Base-by-base conservation (phyloP, 2,329 filamentous ascomycete species). In the Exophiala lecanii-corni region DNA sequence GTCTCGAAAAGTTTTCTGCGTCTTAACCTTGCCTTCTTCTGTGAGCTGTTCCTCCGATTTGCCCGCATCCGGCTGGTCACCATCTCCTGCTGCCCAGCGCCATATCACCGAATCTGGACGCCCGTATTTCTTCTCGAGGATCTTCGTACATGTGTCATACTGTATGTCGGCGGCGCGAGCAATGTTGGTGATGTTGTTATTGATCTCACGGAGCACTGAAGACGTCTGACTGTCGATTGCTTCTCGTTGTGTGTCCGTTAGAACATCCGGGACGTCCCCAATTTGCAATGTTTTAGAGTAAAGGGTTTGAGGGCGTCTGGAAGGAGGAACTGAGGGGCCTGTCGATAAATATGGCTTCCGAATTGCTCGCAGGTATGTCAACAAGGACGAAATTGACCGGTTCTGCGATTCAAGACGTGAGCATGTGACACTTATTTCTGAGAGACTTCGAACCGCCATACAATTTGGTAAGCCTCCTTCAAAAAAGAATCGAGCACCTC, bases 401-500 rank as follows among this genome's bases (percentile, higher is more conserved):
- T 94, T 92, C 89, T 94, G 59, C 13, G 33, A 15, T 13, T 19
- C 10, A 21, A 57, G 46, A 59, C 58, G 52, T 62, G 57, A 53
- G 51, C 43, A 43, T 43, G 31, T 28, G 42, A 43, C 35, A 39
- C 43, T 13, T 34, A 12, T 13, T 32, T 42, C 28, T 34, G 12
- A 41, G 39, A 19, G 28, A 16, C 30, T n/a, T 5, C 28, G 18
- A 37, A 23, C 9, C 50, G 38, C 64, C 76, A 59, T 70, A 94
- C 89, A 64, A 97, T 96, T 62, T 84, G 80, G 67, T 94, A 92
- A 40, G 92, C 92, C 67, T 97, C 91, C 61, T 91, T 89, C 23
- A 97, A 72, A 62, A 97, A 98, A 57, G 85, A 84, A 62, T 96
- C 86, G 38, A 92, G 76, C 2, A 59, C 62, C 44, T 63, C 54